phyloP scores from a whole-genome alignment of 2,329 filamentous ascomycete species.

The Ciborinia camelliae region DNA sequence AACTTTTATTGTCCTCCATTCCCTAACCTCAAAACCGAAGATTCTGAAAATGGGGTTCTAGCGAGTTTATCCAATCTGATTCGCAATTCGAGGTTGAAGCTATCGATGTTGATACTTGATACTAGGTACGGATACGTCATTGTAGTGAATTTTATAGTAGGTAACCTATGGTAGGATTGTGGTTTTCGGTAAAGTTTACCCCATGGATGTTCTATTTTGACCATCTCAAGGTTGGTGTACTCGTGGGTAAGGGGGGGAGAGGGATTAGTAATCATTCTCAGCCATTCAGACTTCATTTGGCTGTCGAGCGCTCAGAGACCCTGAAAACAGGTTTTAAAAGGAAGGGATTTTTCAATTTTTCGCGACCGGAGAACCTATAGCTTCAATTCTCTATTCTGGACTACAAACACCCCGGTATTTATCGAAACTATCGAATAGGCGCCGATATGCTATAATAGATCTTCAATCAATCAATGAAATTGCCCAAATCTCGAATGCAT shows the following conservation, averaged over 20 bases:
- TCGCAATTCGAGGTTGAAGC: not conserved
- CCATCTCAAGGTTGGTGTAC: too few species aligned
- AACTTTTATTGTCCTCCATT: not conserved
- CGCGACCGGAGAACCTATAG: not conserved
- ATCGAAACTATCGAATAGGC: not conserved
- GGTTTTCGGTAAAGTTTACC: too few species aligned
- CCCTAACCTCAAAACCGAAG: not conserved
- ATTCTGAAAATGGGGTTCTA: not conserved
- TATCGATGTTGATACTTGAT: not conserved
- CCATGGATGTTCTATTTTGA: too few species aligned
- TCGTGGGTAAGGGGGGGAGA: too few species aligned
- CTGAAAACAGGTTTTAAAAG: not conserved
- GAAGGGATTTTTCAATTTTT: too few species aligned
- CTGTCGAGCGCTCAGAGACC: not conserved
- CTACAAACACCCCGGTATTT: not conserved
- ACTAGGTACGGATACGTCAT: too few species aligned
- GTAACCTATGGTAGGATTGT: not conserved
- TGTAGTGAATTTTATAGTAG: too few species aligned
- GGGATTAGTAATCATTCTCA: too few species aligned
- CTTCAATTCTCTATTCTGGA: not conserved
- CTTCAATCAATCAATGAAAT: not conserved
- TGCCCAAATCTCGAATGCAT: not conserved
- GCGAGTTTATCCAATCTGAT: not conserved
- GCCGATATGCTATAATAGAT: not conserved
- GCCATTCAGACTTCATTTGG: not conserved